Evolutionary conservation across 2,329 filamentous ascomycete genomes (phyloP).

Genomic region (Diaporthe citriasiana): DNA sequence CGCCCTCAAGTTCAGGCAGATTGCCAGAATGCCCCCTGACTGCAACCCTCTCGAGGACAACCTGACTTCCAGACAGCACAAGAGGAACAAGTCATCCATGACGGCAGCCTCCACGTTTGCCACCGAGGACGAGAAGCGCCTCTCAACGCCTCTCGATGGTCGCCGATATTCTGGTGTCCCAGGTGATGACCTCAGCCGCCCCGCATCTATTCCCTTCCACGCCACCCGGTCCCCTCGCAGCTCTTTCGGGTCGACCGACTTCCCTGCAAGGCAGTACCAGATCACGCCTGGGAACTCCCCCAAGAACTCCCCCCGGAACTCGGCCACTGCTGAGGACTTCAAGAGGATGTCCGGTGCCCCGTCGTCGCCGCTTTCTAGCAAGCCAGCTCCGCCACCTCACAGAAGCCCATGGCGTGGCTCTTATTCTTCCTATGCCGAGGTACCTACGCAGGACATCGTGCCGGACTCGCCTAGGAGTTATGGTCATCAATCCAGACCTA

Average conservation of each 20-base stretch:
- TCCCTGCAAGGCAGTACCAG: slow-evolving; percentile 71
- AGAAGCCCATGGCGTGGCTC: slow-evolving; percentile 55
- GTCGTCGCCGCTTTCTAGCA: slow-evolving; percentile 37
- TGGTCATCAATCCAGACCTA: slow-evolving; percentile 49
- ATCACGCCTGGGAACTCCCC: slow-evolving; percentile 54
- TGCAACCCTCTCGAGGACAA: slow-evolving; percentile 95
- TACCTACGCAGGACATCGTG: slow-evolving; percentile 52
- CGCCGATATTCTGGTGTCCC: slow-evolving; percentile 59
- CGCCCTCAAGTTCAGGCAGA: slow-evolving; percentile 83
- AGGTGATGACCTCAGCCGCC: slow-evolving; percentile 61
- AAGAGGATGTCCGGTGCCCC: slow-evolving; percentile 62
- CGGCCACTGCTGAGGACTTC: slow-evolving; percentile 57
- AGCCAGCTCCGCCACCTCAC: slow-evolving; percentile 20
- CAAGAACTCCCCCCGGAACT: slow-evolving; percentile 57
- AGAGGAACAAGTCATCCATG: slow-evolving; percentile 77
- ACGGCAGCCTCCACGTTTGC: slow-evolving; percentile 59
- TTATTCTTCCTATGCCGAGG: slow-evolving; percentile 58
- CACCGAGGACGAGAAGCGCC: slow-evolving; percentile 71
- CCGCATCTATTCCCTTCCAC: slow-evolving; percentile 80
- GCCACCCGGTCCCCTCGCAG: slow-evolving; percentile 75
- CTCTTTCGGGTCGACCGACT: slow-evolving; percentile 66
- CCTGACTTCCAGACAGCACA: slow-evolving; percentile 82
- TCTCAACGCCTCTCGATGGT: slow-evolving; percentile 61
- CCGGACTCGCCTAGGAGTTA: slow-evolving; percentile 48
- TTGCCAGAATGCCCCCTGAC: slow-evolving; percentile 86